Percentiles rank a stretch among this genome's conserved stretches.
Evolutionary conservation across 1,284 basidiomycete species (phyloP).

Genomic region (Rhodotorula sp.): DNA sequence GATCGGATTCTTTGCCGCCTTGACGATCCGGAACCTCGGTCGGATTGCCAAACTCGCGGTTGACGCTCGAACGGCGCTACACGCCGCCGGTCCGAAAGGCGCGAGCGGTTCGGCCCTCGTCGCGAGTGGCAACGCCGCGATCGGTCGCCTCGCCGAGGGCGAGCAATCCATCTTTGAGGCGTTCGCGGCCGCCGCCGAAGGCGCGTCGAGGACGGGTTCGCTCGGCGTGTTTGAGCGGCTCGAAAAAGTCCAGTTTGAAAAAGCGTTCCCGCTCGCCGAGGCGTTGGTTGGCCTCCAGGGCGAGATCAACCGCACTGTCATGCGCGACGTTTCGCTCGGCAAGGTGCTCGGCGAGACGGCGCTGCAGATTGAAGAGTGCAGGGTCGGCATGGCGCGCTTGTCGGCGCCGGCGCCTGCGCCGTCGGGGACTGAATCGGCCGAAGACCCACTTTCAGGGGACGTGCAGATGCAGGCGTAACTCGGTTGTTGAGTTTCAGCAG

Average conservation of each 20-base stretch:
- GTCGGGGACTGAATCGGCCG: not conserved
- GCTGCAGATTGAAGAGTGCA: constrained; percentile 11
- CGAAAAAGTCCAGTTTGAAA: constrained; percentile 31
- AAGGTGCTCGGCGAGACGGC: constrained; percentile 36
- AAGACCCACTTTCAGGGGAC: not conserved
- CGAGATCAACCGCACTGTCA: constrained; percentile 14
- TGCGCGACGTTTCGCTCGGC: constrained; percentile 34
- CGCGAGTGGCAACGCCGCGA: constrained; percentile 26
- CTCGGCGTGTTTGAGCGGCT: constrained; percentile 24
- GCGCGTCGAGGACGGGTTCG: not conserved
- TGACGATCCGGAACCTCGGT: constrained; percentile 39
- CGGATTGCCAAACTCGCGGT: constrained; percentile 33
- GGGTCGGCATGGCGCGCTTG: constrained; percentile 3
- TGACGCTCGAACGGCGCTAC: constrained; percentile 4
- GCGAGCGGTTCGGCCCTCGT: constrained; percentile 12
- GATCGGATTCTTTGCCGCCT: constrained; percentile 28
- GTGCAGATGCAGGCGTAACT: constrained; percentile 9
- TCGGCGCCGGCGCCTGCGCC: not conserved
- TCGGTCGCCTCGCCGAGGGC: constrained; percentile 26
- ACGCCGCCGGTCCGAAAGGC: not conserved
- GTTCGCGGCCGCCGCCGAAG: constrained; percentile 30
- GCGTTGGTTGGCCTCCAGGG: constrained; percentile 23
- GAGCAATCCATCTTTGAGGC: constrained; percentile 37
- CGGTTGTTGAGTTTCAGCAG: not conserved
- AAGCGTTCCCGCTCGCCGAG: constrained; percentile 16